phyloP scores from a whole-genome alignment of 2,329 filamentous ascomycete species.

The Fusarium ramigenum region DNA sequence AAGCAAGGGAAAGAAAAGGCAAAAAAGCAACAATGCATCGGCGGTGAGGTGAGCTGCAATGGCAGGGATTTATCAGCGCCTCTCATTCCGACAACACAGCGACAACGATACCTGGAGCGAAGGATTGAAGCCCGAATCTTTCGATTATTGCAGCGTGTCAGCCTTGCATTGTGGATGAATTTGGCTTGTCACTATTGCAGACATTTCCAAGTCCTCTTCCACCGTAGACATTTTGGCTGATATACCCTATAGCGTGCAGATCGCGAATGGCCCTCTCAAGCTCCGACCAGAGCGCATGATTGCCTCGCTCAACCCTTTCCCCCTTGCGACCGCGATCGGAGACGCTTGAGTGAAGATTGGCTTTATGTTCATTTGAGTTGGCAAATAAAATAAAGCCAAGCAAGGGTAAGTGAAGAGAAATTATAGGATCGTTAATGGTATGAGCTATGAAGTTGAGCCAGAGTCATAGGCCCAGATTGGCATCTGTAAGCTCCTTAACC shows the following conservation, averaged over 20 bases:
- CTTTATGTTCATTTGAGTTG: neutral
- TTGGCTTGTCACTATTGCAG: neutral
- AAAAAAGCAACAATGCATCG: constrained; percentile 16
- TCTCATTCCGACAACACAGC: neutral
- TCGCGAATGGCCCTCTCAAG: neutral
- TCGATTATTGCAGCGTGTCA: neutral
- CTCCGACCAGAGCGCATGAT: neutral
- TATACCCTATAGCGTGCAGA: neutral
- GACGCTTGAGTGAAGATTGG: neutral
- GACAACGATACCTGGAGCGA: neutral
- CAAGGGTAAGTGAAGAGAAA: neutral
- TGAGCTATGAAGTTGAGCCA: no score
- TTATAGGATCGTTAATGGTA: neutral
- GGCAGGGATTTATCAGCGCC: constrained; percentile 3
- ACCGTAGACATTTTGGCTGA: neutral
- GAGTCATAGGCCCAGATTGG: no score
- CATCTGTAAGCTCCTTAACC: neutral
- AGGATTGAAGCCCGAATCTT: neutral
- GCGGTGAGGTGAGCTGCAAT: constrained; percentile 31
- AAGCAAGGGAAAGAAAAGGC: constrained; percentile 3
- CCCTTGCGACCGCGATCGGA: neutral
- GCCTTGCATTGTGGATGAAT: constrained; percentile 2
- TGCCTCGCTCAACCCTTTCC: neutral
- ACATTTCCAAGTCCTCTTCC: neutral
- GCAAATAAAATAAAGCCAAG: neutral